Conservation (phyloP, 352 stramenopile species). For the Phytophthora boehmeriae region DNA sequence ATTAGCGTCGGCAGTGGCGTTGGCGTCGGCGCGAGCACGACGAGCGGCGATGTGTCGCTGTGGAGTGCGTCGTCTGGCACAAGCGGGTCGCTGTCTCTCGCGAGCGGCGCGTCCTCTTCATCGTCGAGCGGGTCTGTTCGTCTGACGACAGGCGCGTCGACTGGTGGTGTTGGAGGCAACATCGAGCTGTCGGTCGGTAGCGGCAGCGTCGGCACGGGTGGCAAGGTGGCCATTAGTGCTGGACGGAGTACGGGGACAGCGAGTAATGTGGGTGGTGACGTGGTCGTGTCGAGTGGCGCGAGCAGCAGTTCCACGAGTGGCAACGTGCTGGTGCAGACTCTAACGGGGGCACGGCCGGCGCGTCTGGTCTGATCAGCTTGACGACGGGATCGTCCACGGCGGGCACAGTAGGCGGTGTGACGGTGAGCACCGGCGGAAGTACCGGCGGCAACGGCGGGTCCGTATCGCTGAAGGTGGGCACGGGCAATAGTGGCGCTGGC, state of each 20-base stretch:
- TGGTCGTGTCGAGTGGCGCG: neutral
- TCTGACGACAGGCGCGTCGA: constrained; percentile 14
- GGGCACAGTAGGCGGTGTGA: constrained; percentile 23
- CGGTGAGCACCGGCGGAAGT: no score
- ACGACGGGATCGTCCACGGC: neutral
- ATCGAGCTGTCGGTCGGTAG: constrained; percentile 32
- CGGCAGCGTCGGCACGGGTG: constrained; percentile 12
- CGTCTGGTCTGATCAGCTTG: no score
- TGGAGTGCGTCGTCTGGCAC: constrained; percentile 6
- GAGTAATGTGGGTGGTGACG: neutral
- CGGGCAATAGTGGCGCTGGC: no score
- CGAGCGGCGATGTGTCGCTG: constrained; percentile 12
- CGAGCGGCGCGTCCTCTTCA: constrained; percentile 1
- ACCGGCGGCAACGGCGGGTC: no score
- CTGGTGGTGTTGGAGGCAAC: constrained; percentile 8
- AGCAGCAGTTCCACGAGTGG: neutral
- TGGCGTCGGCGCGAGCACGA: constrained; percentile 1
- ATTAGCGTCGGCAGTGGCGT: constrained; percentile 3
- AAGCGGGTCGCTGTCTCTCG: neutral
- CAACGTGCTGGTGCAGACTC: neutral
- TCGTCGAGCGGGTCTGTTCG: constrained; percentile 11
- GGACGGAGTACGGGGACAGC: constrained; percentile 11
- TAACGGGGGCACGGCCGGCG: constrained; percentile 2
- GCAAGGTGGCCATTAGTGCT: constrained; percentile 6
- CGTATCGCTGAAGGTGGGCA: no score